A percentile compares a stretch with the other conserved stretches of the same genome.
Evolutionary conservation across 2,329 filamentous ascomycete species (phyloP).

Genomic region (Colletotrichum horii): DNA sequence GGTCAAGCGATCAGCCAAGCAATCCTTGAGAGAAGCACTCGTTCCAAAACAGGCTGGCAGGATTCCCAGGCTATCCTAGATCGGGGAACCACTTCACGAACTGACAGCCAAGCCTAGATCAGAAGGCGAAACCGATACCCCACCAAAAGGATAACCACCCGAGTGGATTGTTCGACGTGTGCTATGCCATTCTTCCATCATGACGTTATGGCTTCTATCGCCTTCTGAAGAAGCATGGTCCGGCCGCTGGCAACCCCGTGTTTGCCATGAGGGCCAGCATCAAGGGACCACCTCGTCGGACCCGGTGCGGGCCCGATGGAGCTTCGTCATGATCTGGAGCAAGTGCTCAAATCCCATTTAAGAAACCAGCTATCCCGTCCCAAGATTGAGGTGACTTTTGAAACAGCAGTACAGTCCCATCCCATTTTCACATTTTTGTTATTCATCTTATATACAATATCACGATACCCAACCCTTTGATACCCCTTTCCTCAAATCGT

Average conservation of each 20-base stretch:
- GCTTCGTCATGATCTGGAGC: neutral
- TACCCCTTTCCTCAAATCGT: neutral
- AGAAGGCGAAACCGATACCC: neutral
- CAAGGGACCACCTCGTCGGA: neutral
- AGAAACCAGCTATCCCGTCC: neutral
- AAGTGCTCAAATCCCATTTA: neutral
- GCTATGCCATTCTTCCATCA: slow-evolving; percentile 6
- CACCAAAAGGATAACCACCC: neutral
- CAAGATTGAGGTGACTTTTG: neutral
- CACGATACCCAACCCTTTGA: neutral
- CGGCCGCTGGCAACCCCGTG: neutral
- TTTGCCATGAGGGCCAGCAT: neutral
- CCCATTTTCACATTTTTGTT: neutral
- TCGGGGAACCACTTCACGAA: slow-evolving; percentile 3
- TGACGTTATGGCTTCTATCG: slow-evolving; percentile 14
- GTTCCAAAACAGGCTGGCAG: neutral
- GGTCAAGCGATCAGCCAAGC: neutral
- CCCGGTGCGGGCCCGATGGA: slow-evolving; percentile 10
- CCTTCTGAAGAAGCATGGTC: neutral
- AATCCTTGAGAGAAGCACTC: neutral
- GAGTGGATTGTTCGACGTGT: neutral
- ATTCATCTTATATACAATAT: neutral
- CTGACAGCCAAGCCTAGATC: neutral
- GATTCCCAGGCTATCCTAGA: neutral
- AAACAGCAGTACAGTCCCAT: neutral